Conservation (phyloP, 305 asterid species). For the Fraxinus xanthoxyloides region DNA sequence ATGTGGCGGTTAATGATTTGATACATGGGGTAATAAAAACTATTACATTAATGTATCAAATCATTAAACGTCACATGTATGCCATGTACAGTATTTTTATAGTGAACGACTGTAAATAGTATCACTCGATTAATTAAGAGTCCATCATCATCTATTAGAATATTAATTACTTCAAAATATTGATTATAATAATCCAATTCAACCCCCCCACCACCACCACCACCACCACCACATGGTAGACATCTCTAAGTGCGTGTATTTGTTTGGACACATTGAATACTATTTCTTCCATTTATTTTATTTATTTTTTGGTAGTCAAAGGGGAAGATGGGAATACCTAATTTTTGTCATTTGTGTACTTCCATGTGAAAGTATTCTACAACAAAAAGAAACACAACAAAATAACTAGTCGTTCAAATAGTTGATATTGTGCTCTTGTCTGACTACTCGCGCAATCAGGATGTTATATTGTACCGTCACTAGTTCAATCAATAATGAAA, state of each 20-base stretch:
- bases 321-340: neutral
- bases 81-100: too few species aligned
- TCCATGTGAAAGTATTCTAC: neutral
- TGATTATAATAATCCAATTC: neutral
- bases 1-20: too few species aligned
- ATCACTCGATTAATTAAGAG: neutral
- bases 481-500: too few species aligned
- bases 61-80: too few species aligned
- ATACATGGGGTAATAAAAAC: too few species aligned
- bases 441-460: neutral
- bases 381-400: neutral
- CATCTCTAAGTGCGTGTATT: constrained; percentile 21
- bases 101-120: too few species aligned
- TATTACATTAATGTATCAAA: too few species aligned
- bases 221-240: neutral
- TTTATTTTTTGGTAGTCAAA: neutral
- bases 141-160: neutral
- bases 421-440: neutral
- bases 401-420: neutral
- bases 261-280: neutral
- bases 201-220: too few species aligned
- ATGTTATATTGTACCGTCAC: too few species aligned
- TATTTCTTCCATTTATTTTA: neutral
- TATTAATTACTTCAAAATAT: constrained; percentile 2
- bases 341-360: constrained; percentile 1